A percentile compares a stretch with the other conserved stretches of the same genome.
These are phyloP conservation scores for Melanomma pulvis-pyrius DNA, from an alignment of 495 filamentous ascomycete species.

Conservation along the genomic window DNA sequence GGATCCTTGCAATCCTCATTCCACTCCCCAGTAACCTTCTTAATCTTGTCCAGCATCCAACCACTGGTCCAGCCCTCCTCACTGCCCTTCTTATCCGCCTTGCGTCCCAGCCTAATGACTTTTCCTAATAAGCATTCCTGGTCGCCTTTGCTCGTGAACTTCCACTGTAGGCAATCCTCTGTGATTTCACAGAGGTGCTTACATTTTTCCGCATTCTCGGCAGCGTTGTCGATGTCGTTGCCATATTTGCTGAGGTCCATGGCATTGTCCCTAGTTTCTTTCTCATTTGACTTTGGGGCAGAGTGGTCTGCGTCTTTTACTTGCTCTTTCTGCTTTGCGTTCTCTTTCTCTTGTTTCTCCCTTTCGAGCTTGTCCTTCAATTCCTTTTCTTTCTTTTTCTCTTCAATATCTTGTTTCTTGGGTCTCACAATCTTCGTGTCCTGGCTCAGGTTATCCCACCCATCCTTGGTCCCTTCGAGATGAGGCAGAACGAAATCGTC, in stretches of 20 bases:
- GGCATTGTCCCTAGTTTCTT: background rate
- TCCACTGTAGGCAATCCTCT: constrained; percentile 39
- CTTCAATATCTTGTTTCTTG: background rate
- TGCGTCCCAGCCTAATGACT: constrained; percentile 21
- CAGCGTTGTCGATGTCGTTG: constrained; percentile 8
- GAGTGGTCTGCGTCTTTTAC: background rate
- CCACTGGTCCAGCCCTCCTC: constrained; percentile 26
- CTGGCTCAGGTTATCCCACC: constrained; percentile 44
- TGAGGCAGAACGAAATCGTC: constrained; percentile 39
- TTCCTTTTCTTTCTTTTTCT: constrained; percentile 2
- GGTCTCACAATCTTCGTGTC: constrained; percentile 32
- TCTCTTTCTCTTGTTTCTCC: background rate
- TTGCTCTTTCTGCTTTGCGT: background rate
- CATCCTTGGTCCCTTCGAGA: constrained; percentile 31
- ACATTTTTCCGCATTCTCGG: constrained; percentile 25
- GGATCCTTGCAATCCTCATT: constrained; percentile 15
- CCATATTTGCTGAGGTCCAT: background rate
- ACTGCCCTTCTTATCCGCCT: constrained; percentile 7
- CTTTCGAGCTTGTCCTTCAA: background rate
- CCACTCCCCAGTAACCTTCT: constrained; percentile 21
- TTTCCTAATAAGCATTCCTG: constrained; percentile 30
- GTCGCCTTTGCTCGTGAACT: background rate
- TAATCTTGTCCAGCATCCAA: constrained; percentile 36
- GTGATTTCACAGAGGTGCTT: constrained; percentile 14
- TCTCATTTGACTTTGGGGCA: background rate